These are phyloP conservation scores for Prunus padus DNA, from an alignment of 306 rosid species.

Conservation along the genomic window DNA sequence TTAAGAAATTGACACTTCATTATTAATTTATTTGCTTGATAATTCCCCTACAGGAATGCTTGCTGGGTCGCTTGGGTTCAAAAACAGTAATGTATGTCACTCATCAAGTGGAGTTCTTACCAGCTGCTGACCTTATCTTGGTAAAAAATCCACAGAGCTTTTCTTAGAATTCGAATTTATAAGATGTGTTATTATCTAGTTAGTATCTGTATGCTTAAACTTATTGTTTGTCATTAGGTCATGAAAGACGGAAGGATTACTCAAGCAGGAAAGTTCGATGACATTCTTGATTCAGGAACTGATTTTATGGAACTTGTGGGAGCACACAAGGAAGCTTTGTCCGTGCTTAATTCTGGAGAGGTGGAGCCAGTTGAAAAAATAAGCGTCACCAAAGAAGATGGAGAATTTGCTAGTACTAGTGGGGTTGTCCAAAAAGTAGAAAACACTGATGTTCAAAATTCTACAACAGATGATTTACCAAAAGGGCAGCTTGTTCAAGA, in stretches of 20 bases:
- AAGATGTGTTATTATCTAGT: background rate
- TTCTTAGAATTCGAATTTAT: background rate
- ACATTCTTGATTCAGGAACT: constrained; percentile 57
- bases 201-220: background rate
- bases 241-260: constrained; percentile 78
- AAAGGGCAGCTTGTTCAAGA: constrained; percentile 80
- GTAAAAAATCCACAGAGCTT: constrained; percentile 36
- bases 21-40: background rate
- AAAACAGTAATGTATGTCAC: constrained; percentile 80
- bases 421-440: constrained; percentile 37
- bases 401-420: constrained; percentile 12
- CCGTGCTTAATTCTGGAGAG: constrained; percentile 48
- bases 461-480: constrained; percentile 35
- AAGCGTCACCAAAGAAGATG: constrained; percentile 29
- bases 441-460: constrained; percentile 31
- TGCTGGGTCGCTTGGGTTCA: constrained; percentile 67
- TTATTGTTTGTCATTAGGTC: constrained; percentile 44
- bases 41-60: constrained; percentile 57
- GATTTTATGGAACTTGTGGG: constrained; percentile 85
- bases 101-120: constrained; percentile 90
- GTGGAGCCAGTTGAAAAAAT: constrained; percentile 22
- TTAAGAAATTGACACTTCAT: background rate
- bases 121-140: constrained; percentile 79
- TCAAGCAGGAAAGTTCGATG: constrained; percentile 72
- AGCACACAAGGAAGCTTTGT: constrained; percentile 77